These are phyloP conservation scores for Coemansia sp. DNA, from an alignment of 192 early-diverging fungal species.

Conservation along the genomic window DNA sequence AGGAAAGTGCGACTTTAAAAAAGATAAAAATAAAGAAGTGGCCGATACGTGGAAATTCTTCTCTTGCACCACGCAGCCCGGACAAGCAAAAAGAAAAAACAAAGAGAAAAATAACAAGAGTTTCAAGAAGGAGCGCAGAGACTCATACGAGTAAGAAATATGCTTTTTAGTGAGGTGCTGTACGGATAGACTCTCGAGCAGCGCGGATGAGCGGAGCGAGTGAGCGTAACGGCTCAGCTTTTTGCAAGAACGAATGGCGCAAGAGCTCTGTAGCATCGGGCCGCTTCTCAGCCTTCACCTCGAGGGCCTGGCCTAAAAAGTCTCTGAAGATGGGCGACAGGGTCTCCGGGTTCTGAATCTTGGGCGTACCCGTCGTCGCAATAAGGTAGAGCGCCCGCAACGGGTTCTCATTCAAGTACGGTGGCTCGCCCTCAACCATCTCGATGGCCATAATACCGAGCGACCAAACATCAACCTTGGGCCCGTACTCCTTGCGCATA, in stretches of 20 bases:
- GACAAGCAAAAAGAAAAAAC: constrained; percentile 10
- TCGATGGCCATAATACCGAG: constrained; percentile 97
- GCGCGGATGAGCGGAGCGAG: constrained; percentile 79
- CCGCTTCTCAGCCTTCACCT: constrained; percentile 80
- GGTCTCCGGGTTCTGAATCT: constrained; percentile 82
- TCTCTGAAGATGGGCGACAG: constrained; percentile 74
- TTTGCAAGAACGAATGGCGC: constrained; percentile 80
- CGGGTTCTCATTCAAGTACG: constrained; percentile 92
- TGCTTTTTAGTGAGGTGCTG: constrained; percentile 39
- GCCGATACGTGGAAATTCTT: not conserved
- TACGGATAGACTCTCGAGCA: constrained; percentile 60
- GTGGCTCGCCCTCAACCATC: constrained; percentile 96
- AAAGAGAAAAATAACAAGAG: not conserved
- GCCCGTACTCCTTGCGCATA: constrained; percentile 74
- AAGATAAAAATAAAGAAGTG: not conserved
- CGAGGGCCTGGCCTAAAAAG: constrained; percentile 77
- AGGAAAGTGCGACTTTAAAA: not conserved
- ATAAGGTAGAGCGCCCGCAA: constrained; percentile 91
- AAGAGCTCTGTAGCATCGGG: constrained; percentile 78
- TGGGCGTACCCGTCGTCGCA: constrained; percentile 93
- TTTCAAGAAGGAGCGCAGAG: not conserved
- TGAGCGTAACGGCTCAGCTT: constrained; percentile 77
- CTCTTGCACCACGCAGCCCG: not conserved
- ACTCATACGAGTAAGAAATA: constrained; percentile 4
- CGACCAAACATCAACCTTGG: constrained; percentile 88